Evolutionary conservation across 768 basidiomycete genomes (phyloP).

Genomic region (Boletellus ananiceps): DNA sequence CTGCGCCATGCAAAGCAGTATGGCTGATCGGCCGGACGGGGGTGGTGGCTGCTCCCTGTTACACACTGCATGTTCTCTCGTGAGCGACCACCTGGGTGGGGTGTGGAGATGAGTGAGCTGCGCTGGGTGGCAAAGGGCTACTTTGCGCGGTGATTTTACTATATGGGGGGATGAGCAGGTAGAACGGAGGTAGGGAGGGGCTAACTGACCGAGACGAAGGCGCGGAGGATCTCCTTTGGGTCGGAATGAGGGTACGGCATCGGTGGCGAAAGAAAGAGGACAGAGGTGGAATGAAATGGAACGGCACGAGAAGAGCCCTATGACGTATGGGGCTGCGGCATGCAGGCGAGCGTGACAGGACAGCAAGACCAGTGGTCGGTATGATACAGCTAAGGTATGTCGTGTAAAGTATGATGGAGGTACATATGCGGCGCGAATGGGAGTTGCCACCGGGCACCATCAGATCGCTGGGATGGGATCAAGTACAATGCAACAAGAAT

Average conservation of each 20-base stretch:
- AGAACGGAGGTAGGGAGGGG: neutral
- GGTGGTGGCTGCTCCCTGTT: constrained; percentile 37
- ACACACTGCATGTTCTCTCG: constrained; percentile 48
- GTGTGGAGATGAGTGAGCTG: constrained; percentile 44
- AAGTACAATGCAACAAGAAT: constrained; percentile 7
- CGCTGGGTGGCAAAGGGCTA: constrained; percentile 65
- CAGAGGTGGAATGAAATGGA: neutral
- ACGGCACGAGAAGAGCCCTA: neutral
- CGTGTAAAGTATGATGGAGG: constrained; percentile 22
- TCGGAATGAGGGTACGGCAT: constrained; percentile 15
- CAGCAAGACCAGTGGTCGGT: constrained; percentile 1
- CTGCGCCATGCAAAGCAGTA: constrained; percentile 33
- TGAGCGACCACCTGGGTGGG: constrained; percentile 47
- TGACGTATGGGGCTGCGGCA: constrained; percentile 24
- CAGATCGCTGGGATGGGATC: constrained; percentile 7
- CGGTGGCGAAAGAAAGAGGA: constrained; percentile 14
- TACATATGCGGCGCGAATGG: constrained; percentile 24
- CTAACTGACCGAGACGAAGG: constrained; percentile 41
- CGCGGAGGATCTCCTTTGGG: constrained; percentile 33
- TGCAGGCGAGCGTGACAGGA: no score
- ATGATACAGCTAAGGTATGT: constrained; percentile 24
- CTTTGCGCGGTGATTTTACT: constrained; percentile 35
- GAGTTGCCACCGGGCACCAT: constrained; percentile 2
- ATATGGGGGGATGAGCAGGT: neutral
- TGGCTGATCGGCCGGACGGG: constrained; percentile 4